phyloP scores from a whole-genome alignment of 2,329 filamentous ascomycete genomes.

The Mycosphaerella sp. region DNA sequence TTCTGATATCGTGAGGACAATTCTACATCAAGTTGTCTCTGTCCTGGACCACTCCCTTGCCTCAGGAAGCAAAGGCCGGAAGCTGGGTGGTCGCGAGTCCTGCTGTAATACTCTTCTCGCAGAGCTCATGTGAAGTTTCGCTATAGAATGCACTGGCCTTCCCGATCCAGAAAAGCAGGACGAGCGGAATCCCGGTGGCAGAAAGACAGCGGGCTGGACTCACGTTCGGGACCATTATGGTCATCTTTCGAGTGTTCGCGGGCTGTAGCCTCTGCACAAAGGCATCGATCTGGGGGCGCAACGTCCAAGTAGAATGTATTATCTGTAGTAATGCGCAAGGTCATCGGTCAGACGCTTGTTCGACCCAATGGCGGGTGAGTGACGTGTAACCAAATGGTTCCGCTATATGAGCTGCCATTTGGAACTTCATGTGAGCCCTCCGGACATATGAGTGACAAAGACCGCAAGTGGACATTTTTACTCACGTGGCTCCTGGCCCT shows the following conservation, averaged over 20 bases:
- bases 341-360: neutral
- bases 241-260: neutral
- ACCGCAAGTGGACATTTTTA: neutral
- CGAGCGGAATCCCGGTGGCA: neutral
- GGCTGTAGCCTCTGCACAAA: neutral
- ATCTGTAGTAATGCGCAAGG: neutral
- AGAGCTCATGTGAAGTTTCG: neutral
- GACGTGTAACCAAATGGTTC: neutral
- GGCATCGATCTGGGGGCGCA: neutral
- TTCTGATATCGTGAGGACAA: too few species aligned
- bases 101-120: neutral
- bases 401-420: neutral
- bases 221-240: neutral
- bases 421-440: neutral
- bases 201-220: neutral
- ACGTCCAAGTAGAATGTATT: neutral
- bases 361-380: neutral
- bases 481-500: neutral
- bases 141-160: neutral
- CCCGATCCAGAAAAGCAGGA: neutral
- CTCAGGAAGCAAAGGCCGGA: neutral
- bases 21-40: too few species aligned
- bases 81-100: neutral
- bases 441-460: neutral
- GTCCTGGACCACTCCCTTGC: neutral